Evolutionary conservation across 352 stramenopile genomes (phyloP).

Genomic region (Globisporangium viniferum): DNA sequence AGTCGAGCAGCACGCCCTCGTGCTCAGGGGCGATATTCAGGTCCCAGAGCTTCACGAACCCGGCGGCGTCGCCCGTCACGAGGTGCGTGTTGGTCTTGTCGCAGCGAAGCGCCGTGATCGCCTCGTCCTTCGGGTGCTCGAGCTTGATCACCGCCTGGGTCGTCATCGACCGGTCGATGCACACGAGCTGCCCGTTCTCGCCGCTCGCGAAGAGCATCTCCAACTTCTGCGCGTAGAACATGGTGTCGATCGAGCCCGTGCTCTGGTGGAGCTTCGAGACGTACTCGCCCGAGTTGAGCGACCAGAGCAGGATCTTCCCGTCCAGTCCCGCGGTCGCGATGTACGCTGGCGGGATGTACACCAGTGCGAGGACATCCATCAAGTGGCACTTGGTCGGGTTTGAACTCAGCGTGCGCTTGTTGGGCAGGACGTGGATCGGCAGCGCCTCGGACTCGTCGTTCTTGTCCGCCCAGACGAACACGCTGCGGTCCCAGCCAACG

Average conservation of each 20-base stretch:
- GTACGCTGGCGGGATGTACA: slow-evolving; percentile 69
- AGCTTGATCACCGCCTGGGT: slow-evolving; percentile 45
- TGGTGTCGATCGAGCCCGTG: slow-evolving; percentile 55
- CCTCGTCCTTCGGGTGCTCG: slow-evolving; percentile 33
- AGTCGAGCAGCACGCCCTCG: slow-evolving; percentile 53
- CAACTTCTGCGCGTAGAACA: slow-evolving; percentile 68
- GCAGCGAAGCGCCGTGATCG: slow-evolving; percentile 46
- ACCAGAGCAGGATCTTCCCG: slow-evolving; percentile 74
- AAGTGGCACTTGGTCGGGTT: slow-evolving; percentile 43
- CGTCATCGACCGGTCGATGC: slow-evolving; percentile 64
- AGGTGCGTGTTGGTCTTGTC: slow-evolving; percentile 63
- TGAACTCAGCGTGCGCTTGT: slow-evolving; percentile 22
- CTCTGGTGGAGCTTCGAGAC: slow-evolving; percentile 62
- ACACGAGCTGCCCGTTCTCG: slow-evolving; percentile 59
- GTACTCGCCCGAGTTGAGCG: slow-evolving; percentile 72
- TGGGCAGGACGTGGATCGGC: slow-evolving; percentile 53
- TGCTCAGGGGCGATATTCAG: slow-evolving; percentile 48
- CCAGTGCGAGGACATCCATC: slow-evolving; percentile 65
- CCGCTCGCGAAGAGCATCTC: slow-evolving; percentile 69
- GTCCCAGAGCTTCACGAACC: slow-evolving; percentile 67
- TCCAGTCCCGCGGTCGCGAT: slow-evolving; percentile 67
- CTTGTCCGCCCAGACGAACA: slow-evolving; percentile 86
- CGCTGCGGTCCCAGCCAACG: slow-evolving; percentile 76
- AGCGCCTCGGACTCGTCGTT: slow-evolving; percentile 70
- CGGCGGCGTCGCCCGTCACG: slow-evolving; percentile 52